Conservation (phyloP, 2,329 filamentous ascomycete species). For the Apiospora pterosperma region DNA sequence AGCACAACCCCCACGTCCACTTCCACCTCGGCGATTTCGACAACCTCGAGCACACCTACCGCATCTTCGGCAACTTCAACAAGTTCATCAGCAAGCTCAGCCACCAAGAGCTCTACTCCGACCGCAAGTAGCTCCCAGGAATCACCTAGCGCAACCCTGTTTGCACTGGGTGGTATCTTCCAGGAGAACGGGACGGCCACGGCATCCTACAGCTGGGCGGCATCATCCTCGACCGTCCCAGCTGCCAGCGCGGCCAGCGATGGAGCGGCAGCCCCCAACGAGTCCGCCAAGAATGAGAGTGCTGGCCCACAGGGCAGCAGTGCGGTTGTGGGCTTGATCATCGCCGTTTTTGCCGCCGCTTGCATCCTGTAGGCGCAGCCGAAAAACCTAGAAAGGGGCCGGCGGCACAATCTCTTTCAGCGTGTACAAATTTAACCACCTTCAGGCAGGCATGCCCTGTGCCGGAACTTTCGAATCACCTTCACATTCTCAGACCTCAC, state of each 20-base stretch:
- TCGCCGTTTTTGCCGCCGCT: conserved; percentile 52
- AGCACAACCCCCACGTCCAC: conserved; percentile 7
- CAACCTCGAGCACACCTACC: conserved; percentile 9
- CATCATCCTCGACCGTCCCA: conserved; percentile 18
- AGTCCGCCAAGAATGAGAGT: conserved; percentile 43
- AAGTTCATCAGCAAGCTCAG: conserved; percentile 4
- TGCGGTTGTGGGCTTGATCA: conserved; percentile 50
- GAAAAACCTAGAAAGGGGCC: not conserved
- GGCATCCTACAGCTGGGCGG: conserved; percentile 11
- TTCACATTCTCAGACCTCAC: not conserved
- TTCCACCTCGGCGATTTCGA: conserved; percentile 10
- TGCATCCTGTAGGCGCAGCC: conserved; percentile 22
- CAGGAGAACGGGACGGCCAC: conserved; percentile 43
- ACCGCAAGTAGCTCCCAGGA: conserved; percentile 10
- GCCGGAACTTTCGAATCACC: not conserved
- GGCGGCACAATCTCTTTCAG: not conserved
- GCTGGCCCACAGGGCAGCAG: conserved; percentile 42
- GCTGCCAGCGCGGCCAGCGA: conserved; percentile 24
- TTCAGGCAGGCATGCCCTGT: not conserved
- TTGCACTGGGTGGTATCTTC: conserved; percentile 46
- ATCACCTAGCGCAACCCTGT: conserved; percentile 12
- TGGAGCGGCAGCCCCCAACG: conserved; percentile 26
- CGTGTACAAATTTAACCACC: not conserved
- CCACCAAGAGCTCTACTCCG: not conserved
- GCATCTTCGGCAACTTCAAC: conserved; percentile 23